Base-by-base conservation (phyloP, 345 rosid genomes). In the Eucalyptus virginea region DNA sequence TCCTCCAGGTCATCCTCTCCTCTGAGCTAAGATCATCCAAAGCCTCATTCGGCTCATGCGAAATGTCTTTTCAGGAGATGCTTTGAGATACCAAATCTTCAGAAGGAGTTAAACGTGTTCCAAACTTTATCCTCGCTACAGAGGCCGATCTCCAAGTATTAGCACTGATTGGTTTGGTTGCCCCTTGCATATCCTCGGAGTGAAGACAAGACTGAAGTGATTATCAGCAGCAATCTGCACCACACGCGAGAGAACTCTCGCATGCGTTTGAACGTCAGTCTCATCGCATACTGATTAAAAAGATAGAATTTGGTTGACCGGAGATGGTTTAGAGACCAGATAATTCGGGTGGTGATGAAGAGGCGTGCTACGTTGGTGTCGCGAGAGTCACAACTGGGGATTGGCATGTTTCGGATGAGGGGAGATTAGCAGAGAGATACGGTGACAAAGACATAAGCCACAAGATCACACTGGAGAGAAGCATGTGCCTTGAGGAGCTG, bases 291-390 rank as follows among this genome's bases (percentile, higher is more conserved):
- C 83, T 37, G 83, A 77, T 37, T 10, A 77, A 72, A 77, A 37
- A 40, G 83, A 77, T 77, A 77, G 83, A 37, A 77, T 26, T 56
- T 60, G 54, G 88, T 87, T 90, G 90, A 90, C 80, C 86, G 23
- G 83, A 77, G 83, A 77, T 21, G 11, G 47, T 44, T 37, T 77
- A 77, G 83, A 19, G 83, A 37, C 47, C 83, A 77, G 87, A 91
- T 80, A 91, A 86, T 51, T 87, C 24, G 83, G 83, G 83, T 77
- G 83, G 83, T 77, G 83, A 92, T 91, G 37, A 86, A 88, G 90
- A 93, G 47, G 65, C 65, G 51, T 47, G 95, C 94, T 88, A 93
- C 95, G 96, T 94, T 88, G 81, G 92, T 48, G 56, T 19, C 86
- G 42, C 88, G 19, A 56, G 88, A 91, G 88, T 90, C 95, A 92